Percentiles rank a stretch among this genome's conserved stretches.
These are phyloP conservation scores for Logfia minima DNA, from an alignment of 129 eudicot species.

Conservation along the genomic window DNA sequence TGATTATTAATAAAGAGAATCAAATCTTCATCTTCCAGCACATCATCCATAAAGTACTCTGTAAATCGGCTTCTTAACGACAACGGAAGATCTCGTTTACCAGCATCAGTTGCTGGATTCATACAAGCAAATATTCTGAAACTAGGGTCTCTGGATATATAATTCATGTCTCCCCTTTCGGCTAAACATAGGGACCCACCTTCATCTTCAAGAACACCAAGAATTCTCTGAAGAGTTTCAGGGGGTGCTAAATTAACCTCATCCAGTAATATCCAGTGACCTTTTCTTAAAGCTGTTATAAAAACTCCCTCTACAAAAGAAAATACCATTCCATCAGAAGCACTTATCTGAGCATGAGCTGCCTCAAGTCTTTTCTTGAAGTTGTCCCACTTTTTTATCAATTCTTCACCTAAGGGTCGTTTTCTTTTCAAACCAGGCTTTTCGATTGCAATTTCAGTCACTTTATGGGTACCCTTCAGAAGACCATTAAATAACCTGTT, in stretches of 20 bases:
- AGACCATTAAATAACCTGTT: slow-evolving; percentile 50
- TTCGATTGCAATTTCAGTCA: slow-evolving; percentile 38
- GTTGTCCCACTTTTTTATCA: slow-evolving; percentile 55
- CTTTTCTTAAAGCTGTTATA: slow-evolving; percentile 78
- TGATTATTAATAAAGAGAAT: slow-evolving; percentile 51
- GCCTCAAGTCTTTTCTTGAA: slow-evolving; percentile 60
- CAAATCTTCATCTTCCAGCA: slow-evolving; percentile 80
- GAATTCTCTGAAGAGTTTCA: slow-evolving; percentile 86
- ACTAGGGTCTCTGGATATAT: slow-evolving; percentile 60
- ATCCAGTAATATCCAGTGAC: slow-evolving; percentile 97
- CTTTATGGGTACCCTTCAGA: slow-evolving; percentile 42
- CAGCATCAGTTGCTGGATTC: slow-evolving; percentile 99
- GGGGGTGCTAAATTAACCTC: slow-evolving; percentile 97
- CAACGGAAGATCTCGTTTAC: slow-evolving; percentile 82
- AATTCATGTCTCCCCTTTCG: slow-evolving; percentile 82
- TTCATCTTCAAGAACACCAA: slow-evolving; percentile 95
- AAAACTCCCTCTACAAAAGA: slow-evolving; percentile 95
- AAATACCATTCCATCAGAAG: slow-evolving; percentile 86
- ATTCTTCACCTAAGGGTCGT: slow-evolving; percentile 50
- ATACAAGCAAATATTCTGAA: slow-evolving; percentile 94
- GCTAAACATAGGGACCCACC: slow-evolving; percentile 86
- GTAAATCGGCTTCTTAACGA: slow-evolving; percentile 78
- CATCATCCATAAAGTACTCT: slow-evolving; percentile 90
- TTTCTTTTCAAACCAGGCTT: slow-evolving; percentile 64
- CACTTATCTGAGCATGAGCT: slow-evolving; percentile 54